These are phyloP conservation scores for Ascochyta pisi DNA, from an alignment of 2,329 filamentous ascomycete species.

Conservation along the genomic window DNA sequence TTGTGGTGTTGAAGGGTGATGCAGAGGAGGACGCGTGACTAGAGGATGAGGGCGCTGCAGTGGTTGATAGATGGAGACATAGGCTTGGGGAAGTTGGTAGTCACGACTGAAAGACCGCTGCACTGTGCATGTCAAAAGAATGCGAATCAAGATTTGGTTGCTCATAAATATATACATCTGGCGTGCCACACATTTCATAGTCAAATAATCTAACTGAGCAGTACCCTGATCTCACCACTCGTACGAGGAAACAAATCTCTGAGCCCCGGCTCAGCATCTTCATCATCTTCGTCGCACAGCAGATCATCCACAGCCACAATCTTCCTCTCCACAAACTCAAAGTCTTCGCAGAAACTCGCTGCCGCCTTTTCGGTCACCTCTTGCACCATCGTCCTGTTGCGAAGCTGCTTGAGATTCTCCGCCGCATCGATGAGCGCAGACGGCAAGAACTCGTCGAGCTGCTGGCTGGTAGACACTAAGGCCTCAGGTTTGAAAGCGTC, in stretches of 20 bases:
- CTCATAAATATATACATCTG: too few species aligned
- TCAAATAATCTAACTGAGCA: constrained; percentile 59
- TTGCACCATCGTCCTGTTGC: constrained; percentile 74
- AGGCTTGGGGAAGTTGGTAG: too few species aligned
- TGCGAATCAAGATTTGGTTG: too few species aligned
- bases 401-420: constrained; percentile 77
- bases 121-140: too few species aligned
- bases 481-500: constrained; percentile 65
- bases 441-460: constrained; percentile 87
- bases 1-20: constrained; percentile 53
- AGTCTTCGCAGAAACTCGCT: constrained; percentile 83
- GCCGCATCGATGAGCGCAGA: constrained; percentile 92
- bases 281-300: constrained; percentile 45
- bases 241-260: constrained; percentile 69
- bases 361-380: constrained; percentile 83
- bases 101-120: too few species aligned
- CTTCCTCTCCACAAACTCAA: constrained; percentile 72
- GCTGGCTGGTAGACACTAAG: constrained; percentile 73
- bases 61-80: background rate
- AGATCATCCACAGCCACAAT: constrained; percentile 66
- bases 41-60: background rate
- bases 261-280: constrained; percentile 50
- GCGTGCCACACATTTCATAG: background rate
- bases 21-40: constrained; percentile 17
- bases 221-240: constrained; percentile 67